A percentile compares a stretch with the other conserved stretches of the same genome.
These are phyloP conservation scores for Spizellomyces sp. DNA, from an alignment of 192 early-diverging fungal species.

Conservation along the genomic window DNA sequence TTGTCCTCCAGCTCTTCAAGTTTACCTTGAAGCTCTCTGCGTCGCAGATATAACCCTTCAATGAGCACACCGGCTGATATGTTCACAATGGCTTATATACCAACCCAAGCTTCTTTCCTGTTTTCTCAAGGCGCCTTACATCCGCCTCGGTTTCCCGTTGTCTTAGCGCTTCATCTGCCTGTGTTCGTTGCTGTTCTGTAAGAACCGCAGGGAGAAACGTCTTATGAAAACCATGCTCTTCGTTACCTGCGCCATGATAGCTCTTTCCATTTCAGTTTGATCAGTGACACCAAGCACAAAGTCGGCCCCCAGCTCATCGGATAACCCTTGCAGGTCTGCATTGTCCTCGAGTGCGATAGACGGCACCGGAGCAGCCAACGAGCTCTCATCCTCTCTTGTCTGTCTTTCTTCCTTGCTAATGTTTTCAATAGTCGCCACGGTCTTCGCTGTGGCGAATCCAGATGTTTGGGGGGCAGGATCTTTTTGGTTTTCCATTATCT, in stretches of 20 bases:
- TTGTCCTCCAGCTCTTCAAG: slow-evolving; percentile 3
- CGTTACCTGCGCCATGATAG: slow-evolving; percentile 61
- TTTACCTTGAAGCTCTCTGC: slow-evolving; percentile 14
- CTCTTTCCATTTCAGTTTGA: slow-evolving; percentile 65
- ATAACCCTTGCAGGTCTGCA: slow-evolving; percentile 13
- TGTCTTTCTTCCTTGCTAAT: no score
- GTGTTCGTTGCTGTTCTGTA: slow-evolving; percentile 40
- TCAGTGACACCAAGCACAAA: slow-evolving; percentile 46
- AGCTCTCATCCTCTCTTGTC: no score
- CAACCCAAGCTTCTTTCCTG: slow-evolving; percentile 20
- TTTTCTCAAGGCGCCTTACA: slow-evolving; percentile 64
- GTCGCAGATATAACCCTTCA: not conserved
- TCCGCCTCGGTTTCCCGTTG: slow-evolving; percentile 66
- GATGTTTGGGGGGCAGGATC: no score
- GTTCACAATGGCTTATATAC: slow-evolving; percentile 6
- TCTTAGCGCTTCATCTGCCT: slow-evolving; percentile 51
- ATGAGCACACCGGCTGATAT: slow-evolving; percentile 6
- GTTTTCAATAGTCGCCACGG: no score
- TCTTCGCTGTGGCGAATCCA: no score
- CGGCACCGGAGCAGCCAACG: no score
- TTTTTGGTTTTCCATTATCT: no score
- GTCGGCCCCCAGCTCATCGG: slow-evolving; percentile 22
- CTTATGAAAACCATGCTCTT: not conserved
- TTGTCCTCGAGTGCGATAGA: not conserved
- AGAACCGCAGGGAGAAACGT: not conserved